These are phyloP conservation scores for Scedosporium dehoogii DNA, from an alignment of 2,329 filamentous ascomycete genomes.

Conservation along the genomic window DNA sequence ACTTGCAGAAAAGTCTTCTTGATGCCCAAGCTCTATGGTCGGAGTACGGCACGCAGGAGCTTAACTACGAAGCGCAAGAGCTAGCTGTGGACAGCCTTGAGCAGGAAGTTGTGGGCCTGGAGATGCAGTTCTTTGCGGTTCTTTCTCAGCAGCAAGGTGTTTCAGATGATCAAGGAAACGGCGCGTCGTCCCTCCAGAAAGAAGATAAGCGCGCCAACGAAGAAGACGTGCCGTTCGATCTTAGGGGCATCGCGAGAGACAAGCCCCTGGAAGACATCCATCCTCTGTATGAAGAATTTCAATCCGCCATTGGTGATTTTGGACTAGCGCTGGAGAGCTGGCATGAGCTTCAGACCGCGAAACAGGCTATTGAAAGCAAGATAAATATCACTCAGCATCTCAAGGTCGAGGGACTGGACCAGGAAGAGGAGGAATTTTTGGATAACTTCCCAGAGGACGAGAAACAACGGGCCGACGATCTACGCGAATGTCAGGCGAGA, in stretches of 20 bases:
- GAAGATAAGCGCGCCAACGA: neutral
- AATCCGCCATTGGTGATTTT: constrained; percentile 32
- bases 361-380: neutral
- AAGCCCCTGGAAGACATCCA: constrained; percentile 30
- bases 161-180: constrained; percentile 8
- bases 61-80: constrained; percentile 26
- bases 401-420: constrained; percentile 17
- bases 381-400: neutral
- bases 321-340: constrained; percentile 37
- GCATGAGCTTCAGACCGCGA: constrained; percentile 24
- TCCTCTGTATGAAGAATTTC: constrained; percentile 34
- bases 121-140: constrained; percentile 28
- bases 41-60: constrained; percentile 25
- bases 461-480: constrained; percentile 20
- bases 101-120: constrained; percentile 22
- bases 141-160: constrained; percentile 14
- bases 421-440: constrained; percentile 34
- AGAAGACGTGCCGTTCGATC: constrained; percentile 19
- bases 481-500: constrained; percentile 20
- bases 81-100: constrained; percentile 24
- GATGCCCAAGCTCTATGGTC: constrained; percentile 27
- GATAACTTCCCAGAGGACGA: constrained; percentile 28
- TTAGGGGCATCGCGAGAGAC: constrained; percentile 24
- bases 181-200: neutral
- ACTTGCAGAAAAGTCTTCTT: constrained; percentile 14